Conservation (phyloP, 2,329 filamentous ascomycete genomes). For the Claviceps sp. region DNA sequence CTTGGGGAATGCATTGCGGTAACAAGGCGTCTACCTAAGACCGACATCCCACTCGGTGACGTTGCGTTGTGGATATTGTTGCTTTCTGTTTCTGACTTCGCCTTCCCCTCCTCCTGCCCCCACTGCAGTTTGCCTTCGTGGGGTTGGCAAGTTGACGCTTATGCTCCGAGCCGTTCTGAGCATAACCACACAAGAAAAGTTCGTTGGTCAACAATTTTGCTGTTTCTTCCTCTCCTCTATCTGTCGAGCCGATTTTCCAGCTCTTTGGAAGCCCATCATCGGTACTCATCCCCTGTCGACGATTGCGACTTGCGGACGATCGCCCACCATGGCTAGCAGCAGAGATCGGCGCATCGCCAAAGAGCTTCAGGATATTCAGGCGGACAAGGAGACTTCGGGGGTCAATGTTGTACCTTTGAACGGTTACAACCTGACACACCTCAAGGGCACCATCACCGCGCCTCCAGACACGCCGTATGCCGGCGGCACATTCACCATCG, state of each 20-base stretch:
- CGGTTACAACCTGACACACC: slow-evolving; percentile 61
- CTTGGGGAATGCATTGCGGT: background rate
- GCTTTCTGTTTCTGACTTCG: background rate
- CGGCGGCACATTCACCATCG: slow-evolving; percentile 67
- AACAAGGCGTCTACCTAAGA: background rate
- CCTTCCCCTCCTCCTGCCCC: background rate
- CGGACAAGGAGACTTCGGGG: slow-evolving; percentile 59
- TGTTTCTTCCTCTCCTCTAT: background rate
- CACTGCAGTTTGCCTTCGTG: background rate
- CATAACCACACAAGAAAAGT: background rate
- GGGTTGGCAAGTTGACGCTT: background rate
- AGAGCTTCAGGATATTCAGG: slow-evolving; percentile 61
- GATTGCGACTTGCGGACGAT: background rate
- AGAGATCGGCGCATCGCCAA: slow-evolving; percentile 53
- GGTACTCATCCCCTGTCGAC: background rate
- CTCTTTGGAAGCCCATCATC: background rate
- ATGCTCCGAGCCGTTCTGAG: background rate
- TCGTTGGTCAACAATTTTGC: background rate
- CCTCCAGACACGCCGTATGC: slow-evolving; percentile 91
- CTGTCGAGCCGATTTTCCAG: background rate
- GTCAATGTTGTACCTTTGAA: slow-evolving; percentile 56
- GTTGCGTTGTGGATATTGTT: background rate
- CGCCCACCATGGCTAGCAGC: slow-evolving; percentile 31
- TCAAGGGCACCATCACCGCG: slow-evolving; percentile 71
- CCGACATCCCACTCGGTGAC: background rate